These are phyloP conservation scores for Coemansia pectinata DNA, from an alignment of 192 early-diverging fungal species.

Conservation along the genomic window DNA sequence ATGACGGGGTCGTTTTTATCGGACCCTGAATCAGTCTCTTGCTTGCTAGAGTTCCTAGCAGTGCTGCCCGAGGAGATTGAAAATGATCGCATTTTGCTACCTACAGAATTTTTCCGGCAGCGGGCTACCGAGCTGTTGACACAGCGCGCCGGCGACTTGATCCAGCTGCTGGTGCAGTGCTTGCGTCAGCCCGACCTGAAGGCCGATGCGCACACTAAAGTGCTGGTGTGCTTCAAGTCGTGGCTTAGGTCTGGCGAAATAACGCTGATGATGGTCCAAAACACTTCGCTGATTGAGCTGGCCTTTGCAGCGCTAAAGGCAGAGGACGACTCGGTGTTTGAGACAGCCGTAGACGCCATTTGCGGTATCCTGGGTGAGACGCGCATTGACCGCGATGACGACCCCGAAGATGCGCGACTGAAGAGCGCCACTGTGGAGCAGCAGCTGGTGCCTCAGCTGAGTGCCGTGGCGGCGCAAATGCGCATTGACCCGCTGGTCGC, in stretches of 20 bases:
- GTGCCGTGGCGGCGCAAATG: slow-evolving; percentile 39
- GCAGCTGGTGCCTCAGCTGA: slow-evolving; percentile 57
- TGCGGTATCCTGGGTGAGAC: slow-evolving; percentile 79
- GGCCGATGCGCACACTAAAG: slow-evolving; percentile 61
- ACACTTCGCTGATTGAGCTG: slow-evolving; percentile 66
- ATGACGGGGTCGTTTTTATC: slow-evolving; percentile 70
- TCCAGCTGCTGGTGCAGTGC: slow-evolving; percentile 69
- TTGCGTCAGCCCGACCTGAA: slow-evolving; percentile 62
- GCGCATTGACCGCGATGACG: slow-evolving; percentile 47
- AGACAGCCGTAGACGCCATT: slow-evolving; percentile 80
- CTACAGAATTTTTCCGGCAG: slow-evolving; percentile 60
- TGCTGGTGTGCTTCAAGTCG: slow-evolving; percentile 73
- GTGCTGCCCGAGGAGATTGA: slow-evolving; percentile 87
- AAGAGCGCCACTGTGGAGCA: slow-evolving; percentile 66
- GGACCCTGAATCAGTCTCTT: slow-evolving; percentile 60
- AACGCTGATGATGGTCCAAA: slow-evolving; percentile 58
- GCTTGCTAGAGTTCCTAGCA: slow-evolving; percentile 79
- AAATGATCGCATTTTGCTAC: slow-evolving; percentile 65
- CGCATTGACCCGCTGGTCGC: slow-evolving; percentile 43
- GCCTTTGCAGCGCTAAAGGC: slow-evolving; percentile 73
- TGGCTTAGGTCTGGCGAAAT: slow-evolving; percentile 88
- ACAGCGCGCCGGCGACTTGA: slow-evolving; percentile 65
- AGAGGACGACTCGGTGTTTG: slow-evolving; percentile 66
- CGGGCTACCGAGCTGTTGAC: slow-evolving; percentile 66
- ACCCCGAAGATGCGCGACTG: slow-evolving; percentile 53